Base-by-base conservation (phyloP, 2,329 filamentous ascomycete species). In the Fusarium mexicanum region DNA sequence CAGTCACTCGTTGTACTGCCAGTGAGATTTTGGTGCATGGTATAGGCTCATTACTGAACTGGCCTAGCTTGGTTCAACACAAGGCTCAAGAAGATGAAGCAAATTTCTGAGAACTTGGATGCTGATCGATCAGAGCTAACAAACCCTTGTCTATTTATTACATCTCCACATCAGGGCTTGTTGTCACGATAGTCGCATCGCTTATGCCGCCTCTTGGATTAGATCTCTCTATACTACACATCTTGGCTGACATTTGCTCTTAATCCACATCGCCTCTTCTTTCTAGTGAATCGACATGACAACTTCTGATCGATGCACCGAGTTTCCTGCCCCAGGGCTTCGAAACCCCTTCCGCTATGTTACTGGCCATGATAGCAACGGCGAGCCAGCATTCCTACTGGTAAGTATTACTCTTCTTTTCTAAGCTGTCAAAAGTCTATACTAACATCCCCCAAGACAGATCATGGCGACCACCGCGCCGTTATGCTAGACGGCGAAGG, bases 381-480 rank as follows among this genome's bases (percentile, higher is more conserved):
- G 50, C 7, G 18, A 38, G 6, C 18, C 50, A 22, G 17, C 18
- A 4, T 53, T 53, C 2, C 18, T 53, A 0, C 12, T 53, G 13
- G 50, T 22, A 38, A 37, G 6, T 11, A 16, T 2, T 3, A 12
- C 9, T 20, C 9, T 22, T 26, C 17, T 26, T 2, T 2, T 8
- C n/a, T 8, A 16, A 37, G 0, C 8, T 12, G 9, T 9, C 13
- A 16, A 53, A 26, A 2, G 0, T 4, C 13, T 3, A 0, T 1
- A 8, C 50, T 37, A 12, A 51, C 0, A 10, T 4, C 2, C 16
- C 6, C 3, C 18, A 3, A 53, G 50, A 53, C 33, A 26, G 50
- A 53, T 6, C 50, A 53, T 24, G 50, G 50, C 3, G 33, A 53
- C 3, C 50, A 53, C 3, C 50, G 33, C 12, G 50, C n/a, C 6